Evolutionary conservation across 352 stramenopile species (phyloP).

Genomic region (Phytopythium boreale): DNA sequence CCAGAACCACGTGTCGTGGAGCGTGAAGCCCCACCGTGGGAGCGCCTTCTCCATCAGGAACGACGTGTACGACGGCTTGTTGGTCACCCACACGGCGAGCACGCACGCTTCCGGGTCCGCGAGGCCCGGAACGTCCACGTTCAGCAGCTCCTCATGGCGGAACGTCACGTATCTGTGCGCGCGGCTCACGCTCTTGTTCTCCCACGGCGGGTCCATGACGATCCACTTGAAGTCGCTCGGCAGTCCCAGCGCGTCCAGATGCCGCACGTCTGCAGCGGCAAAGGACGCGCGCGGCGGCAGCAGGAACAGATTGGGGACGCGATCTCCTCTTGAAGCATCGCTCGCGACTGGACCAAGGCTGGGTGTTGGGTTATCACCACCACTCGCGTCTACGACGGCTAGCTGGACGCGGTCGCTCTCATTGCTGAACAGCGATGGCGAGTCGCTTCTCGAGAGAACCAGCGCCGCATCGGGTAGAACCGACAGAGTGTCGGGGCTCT

Average conservation of each 20-base stretch:
- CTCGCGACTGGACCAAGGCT: too few species aligned
- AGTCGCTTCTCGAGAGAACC: constrained; percentile 9
- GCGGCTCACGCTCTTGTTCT: constrained; percentile 73
- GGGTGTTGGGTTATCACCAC: not conserved
- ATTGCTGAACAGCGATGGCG: constrained; percentile 15
- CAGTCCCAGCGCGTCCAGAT: constrained; percentile 8
- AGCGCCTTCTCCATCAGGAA: constrained; percentile 61
- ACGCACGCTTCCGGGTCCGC: constrained; percentile 41
- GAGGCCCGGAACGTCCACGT: constrained; percentile 31
- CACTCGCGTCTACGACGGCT: constrained; percentile 3
- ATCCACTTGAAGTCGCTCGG: constrained; percentile 33
- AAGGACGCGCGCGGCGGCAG: constrained; percentile 27
- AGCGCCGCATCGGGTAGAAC: not conserved
- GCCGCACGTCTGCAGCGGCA: constrained; percentile 20
- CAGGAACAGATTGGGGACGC: constrained; percentile 12
- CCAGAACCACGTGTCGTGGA: constrained; percentile 70
- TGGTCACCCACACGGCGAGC: constrained; percentile 75
- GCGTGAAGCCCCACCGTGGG: constrained; percentile 54
- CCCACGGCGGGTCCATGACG: constrained; percentile 71
- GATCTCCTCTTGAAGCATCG: not conserved
- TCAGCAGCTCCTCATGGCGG: constrained; percentile 51
- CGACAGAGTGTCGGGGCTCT: not conserved
- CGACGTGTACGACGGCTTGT: constrained; percentile 47
- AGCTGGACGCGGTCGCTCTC: constrained; percentile 14
- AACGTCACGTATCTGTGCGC: constrained; percentile 58